Base-by-base conservation (phyloP, 73 alveolate genomes). In the Paramecium primaurelia region DNA sequence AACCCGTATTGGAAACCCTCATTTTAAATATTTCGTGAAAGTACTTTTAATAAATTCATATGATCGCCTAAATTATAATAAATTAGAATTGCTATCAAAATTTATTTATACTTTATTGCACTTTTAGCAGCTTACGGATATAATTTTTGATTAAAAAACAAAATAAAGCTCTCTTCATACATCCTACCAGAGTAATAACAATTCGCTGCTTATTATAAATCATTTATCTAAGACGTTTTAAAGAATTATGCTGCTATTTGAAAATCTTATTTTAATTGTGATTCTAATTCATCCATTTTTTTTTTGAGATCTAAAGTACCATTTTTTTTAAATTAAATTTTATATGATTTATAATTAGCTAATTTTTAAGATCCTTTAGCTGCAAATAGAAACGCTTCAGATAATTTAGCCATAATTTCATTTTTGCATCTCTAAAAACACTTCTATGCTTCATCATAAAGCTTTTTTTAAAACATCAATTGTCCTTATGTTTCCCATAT, bases 401-500 rank as follows among this genome's bases (percentile, higher is more conserved):
- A 88, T 85, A 94, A 94, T 71, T 16, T 8, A 22, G 58, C 92
- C 26, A 95, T 93, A 37, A 37, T 90, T 8, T 86, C 84, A 58
- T 96, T 98, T 11, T 75, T 86, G 14, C 97, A 93, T 64, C 38
- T 49, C 22, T 58, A 22, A 93, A 96, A 96, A 77, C 99, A 96
- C 86, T 95, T 88, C 51, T 42, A 68, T 10, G 99, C 99, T 49
- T 94, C 93, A 3, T 95, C 97, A 75, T 94, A 96, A 86, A 92
- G 96, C 91, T 95, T 94, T 93, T 95, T 95, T 86, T 86, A 92
- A 90, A 96, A 95, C 94, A 96, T 93, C 86, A 92, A 94, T 38
- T 92, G 44, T 40, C 99, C 99, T 86, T 94, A 84, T 47, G 38
- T 34, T 44, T 93, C 86, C 99, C 99, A 96, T 16, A 92, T 96